These are phyloP conservation scores for Cryptococcus sp. DNA, from an alignment of 1,284 basidiomycete species.

Conservation along the genomic window DNA sequence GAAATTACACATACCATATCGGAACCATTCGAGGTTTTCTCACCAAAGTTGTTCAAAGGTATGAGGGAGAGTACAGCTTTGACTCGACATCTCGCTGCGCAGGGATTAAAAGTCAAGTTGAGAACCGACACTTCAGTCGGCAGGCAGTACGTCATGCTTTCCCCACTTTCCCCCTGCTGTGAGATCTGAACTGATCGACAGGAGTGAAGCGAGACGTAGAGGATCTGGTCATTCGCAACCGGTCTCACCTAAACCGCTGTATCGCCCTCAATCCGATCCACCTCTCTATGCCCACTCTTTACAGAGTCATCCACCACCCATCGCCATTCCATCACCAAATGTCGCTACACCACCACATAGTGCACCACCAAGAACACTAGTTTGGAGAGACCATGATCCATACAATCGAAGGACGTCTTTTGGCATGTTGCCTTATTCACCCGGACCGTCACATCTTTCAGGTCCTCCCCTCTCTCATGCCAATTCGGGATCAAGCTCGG, in stretches of 20 bases:
- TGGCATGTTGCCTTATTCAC: too few relatives aligned
- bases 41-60: constrained; percentile 49
- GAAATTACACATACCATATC: constrained; percentile 40
- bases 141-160: constrained; percentile 26
- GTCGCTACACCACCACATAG: not conserved
- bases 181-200: not conserved
- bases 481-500: too few relatives aligned
- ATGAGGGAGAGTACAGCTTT: constrained; percentile 47
- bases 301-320: not conserved
- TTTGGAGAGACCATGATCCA: constrained; percentile 5
- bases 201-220: not conserved
- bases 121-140: constrained; percentile 40
- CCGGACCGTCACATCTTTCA: too few relatives aligned
- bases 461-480: too few relatives aligned
- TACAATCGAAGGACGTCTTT: not conserved
- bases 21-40: constrained; percentile 48
- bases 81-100: constrained; percentile 47
- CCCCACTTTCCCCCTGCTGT: not conserved
- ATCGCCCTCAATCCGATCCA: not conserved
- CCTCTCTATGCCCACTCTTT: not conserved
- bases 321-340: not conserved
- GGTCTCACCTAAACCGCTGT: not conserved
- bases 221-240: not conserved
- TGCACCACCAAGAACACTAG: constrained; percentile 6
- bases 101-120: constrained; percentile 49